Evolutionary conservation across 768 basidiomycete species (phyloP).

Genomic region (Podaxis carcinomalis): DNA sequence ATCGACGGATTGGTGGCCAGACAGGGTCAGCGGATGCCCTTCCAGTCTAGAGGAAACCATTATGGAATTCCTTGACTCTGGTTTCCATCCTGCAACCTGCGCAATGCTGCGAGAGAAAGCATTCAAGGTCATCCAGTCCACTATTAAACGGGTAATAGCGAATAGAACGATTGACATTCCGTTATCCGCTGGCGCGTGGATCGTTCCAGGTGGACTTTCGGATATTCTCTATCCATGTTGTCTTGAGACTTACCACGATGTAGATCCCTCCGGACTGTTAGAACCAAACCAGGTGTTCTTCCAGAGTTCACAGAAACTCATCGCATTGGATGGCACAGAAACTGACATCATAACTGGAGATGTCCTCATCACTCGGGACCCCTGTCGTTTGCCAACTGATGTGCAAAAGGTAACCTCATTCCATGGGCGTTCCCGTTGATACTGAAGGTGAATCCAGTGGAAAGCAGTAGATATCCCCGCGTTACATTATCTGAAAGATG

Average conservation of each 20-base stretch:
- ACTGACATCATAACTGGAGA: conserved; percentile 52
- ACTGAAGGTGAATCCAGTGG: conserved; percentile 32
- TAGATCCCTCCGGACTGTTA: conserved; percentile 52
- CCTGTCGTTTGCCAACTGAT: conserved; percentile 71
- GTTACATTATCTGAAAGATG: conserved; percentile 47
- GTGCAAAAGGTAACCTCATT: conserved; percentile 47
- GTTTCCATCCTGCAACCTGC: conserved; percentile 48
- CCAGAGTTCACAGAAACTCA: conserved; percentile 44
- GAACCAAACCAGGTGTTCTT: conserved; percentile 54
- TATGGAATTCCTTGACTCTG: conserved; percentile 52
- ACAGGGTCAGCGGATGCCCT: conserved; percentile 58
- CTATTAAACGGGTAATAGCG: conserved; percentile 36
- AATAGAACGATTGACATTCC: conserved; percentile 47
- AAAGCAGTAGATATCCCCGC: conserved; percentile 49
- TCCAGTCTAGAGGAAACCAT: conserved; percentile 61
- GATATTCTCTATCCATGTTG: background rate
- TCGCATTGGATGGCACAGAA: conserved; percentile 33
- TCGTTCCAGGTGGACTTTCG: conserved; percentile 46
- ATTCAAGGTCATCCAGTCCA: conserved; percentile 39
- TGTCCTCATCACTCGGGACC: conserved; percentile 58
- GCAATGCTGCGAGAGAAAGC: conserved; percentile 52
- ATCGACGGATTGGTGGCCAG: conserved; percentile 70
- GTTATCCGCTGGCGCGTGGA: conserved; percentile 57
- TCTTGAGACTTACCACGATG: background rate
- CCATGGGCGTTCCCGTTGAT: background rate